Evolutionary conservation across 345 rosid species (phyloP), one percentile per base, ranked within the genome.

Genomic region (Atalantia buxifolia): DNA sequence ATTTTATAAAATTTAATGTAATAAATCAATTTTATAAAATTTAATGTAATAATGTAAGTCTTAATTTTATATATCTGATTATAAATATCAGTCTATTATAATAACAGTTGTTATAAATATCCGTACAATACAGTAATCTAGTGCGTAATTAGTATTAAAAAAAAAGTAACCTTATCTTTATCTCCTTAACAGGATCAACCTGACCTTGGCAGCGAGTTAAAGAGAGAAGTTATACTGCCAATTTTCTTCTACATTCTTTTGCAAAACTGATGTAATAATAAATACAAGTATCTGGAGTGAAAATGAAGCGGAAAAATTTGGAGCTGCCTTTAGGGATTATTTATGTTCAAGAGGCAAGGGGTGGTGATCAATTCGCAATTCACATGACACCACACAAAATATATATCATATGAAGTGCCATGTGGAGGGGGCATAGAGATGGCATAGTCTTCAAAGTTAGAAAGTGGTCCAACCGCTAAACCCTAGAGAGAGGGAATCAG

Each of bases 401-500:
- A 6, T 35, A 66, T 31, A 66, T 45, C 50, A 45, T 13, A 7
- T 12, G 25, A 8, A 42, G 74, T 35, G 53, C 66, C 69, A 74
- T 81, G 81, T 80, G 83, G 63, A 50, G 62, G 45, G 30, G 56
- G 40, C 13, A 55, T 27, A 77, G 78, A 24, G 70, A 18, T 31
- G 65, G 66, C 56, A 1, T 45, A 57, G 77, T 76, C 45, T 60
- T 76, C 79, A 57, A 82, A 67, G 22, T 53, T 53, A n/a, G 22
- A 53, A 1, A 18, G 77, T 78, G 81, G 87, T 82, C 84, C 84
- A 85, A 64, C 66, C 73, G 62, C 76, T 60, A 68, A 67, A 48
- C 75, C 78, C 83, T 12, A 77, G n/a, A 55, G 74, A 36, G 82
- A 77, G 13, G 85, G 82, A 78, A 85, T 85, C 90, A 83, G 90